Base-by-base conservation (phyloP, 2,329 filamentous ascomycete species). In the Westerdykella aurantiaca region DNA sequence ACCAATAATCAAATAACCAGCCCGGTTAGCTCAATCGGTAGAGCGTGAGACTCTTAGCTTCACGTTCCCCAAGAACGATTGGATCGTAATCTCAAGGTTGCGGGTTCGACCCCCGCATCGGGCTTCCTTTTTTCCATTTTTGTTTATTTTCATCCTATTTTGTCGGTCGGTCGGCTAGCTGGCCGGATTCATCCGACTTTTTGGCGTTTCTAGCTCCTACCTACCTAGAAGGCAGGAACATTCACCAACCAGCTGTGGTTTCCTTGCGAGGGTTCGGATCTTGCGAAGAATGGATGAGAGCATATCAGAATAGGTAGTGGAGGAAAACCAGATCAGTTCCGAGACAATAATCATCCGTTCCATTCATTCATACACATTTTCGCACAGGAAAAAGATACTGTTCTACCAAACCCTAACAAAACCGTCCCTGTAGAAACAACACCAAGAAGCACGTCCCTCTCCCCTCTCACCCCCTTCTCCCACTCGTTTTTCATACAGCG, bases 91-190 rank as follows among this genome's bases (percentile, higher is more conserved):
- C 71, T 73, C 68, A 72, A 74, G 71, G 69, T 67, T 73, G 69
- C 67, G 69, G 69, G 74, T 76, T 74, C 71, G 69, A 72, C 68
- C 69, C 69, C 70, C 69, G 68, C 69, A 42, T 45, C 38, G 42
- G 42, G 45, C 42, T 47, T 40, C 14, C 22, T 22, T 16, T 22
- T 22, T 22, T 7, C 22, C 22, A 5, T 38, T 25, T 18, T 3
- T 12, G 3, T 38, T 12, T 38, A 3, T 21, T 25, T 38, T 38
- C n/a, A n/a, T n/a, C 37, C 37, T 5, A 7, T 35, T 4, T 14
- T 14, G 18, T 21, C 6, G 18, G 3, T 21, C 18, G 4, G 18
- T 21, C 6, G 4, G 18, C 18, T 21, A 3, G 18, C 18, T 6
- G n/a, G 17, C 33, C 10, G 6, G 7, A 9, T 3, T 35, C 3